Conservation (phyloP, 495 filamentous ascomycete species). For the Penicillium turbatum region DNA sequence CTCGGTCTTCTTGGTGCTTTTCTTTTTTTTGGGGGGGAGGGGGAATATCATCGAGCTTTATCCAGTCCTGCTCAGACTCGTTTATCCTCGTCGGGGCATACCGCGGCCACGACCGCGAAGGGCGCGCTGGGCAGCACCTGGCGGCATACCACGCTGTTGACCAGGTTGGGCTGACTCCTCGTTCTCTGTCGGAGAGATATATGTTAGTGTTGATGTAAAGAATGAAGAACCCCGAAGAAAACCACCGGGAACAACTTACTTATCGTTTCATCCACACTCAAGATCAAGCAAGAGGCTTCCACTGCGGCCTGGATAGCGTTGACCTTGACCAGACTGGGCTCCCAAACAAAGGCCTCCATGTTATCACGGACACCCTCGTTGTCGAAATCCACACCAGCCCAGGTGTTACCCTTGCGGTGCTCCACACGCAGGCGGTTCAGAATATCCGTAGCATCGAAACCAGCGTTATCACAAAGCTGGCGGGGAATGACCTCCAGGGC, state of each 20-base stretch:
- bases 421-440: conserved; percentile 91
- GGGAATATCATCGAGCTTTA: conserved; percentile 16
- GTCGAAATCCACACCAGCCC: conserved; percentile 94
- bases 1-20: conserved; percentile 7
- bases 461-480: conserved; percentile 96
- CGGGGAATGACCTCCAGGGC: conserved; percentile 94
- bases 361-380: conserved; percentile 91
- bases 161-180: conserved; percentile 82
- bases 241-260: conserved; percentile 45
- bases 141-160: conserved; percentile 72
- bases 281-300: conserved; percentile 89
- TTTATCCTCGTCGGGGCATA: conserved; percentile 62
- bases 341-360: conserved; percentile 93
- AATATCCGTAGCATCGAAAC: conserved; percentile 97
- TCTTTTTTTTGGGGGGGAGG: conserved; percentile 14
- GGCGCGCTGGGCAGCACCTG: conserved; percentile 88
- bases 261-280: conserved; percentile 97
- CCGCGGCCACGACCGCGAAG: conserved; percentile 80
- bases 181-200: conserved; percentile 52
- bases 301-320: conserved; percentile 96
- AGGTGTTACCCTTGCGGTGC: conserved; percentile 83
- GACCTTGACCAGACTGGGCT: conserved; percentile 91
- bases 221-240: not conserved
- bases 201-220: conserved; percentile 16
- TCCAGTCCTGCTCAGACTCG: conserved; percentile 23